phyloP scores from a whole-genome alignment of 164 flowering plant species.

The Vitis rotundifolia region DNA sequence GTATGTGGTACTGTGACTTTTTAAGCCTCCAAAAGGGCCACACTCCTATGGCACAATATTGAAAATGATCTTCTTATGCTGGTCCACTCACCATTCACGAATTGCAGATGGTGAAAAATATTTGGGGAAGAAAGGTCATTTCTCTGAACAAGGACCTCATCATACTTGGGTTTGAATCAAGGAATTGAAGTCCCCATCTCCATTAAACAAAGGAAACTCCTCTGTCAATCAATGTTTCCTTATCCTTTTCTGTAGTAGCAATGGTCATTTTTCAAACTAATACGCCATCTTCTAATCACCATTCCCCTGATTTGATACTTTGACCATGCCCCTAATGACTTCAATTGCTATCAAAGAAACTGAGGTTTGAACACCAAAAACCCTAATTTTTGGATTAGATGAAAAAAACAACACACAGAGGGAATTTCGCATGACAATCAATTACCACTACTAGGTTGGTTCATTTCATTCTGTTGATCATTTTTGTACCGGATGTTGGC shows the following conservation, averaged over 20 bases:
- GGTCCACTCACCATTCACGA: too few relatives aligned
- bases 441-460: not conserved
- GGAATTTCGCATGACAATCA: not conserved
- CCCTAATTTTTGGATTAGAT: not conserved
- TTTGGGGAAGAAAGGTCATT: too few relatives aligned
- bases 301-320: not conserved
- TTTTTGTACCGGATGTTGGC: not conserved
- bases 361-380: not conserved
- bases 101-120: too few relatives aligned
- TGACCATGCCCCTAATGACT: not conserved
- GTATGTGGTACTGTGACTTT: not conserved
- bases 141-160: too few relatives aligned
- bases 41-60: too few relatives aligned
- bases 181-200: too few relatives aligned
- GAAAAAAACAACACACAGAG: too few relatives aligned
- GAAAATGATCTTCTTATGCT: too few relatives aligned
- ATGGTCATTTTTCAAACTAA: too few relatives aligned
- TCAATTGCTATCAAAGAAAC: not conserved
- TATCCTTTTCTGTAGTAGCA: not conserved
- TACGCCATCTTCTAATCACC: not conserved
- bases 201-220: not conserved
- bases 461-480: not conserved
- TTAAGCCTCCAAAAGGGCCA: too few relatives aligned
- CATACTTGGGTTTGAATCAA: too few relatives aligned
- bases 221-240: not conserved